Base-by-base conservation (phyloP, 1,139 yeast species). In the Zygoascus sp. region DNA sequence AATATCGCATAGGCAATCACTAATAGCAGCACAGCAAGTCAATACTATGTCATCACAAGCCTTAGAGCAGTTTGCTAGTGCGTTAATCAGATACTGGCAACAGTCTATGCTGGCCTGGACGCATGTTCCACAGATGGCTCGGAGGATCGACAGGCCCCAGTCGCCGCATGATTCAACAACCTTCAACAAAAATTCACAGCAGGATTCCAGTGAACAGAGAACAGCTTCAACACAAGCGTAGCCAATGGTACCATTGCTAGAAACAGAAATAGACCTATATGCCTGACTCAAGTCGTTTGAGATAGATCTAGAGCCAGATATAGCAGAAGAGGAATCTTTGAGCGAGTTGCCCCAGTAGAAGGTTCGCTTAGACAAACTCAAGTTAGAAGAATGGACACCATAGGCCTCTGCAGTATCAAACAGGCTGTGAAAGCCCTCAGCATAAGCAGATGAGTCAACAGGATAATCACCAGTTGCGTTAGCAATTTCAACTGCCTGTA, bases 181-280 rank as follows among this genome's bases (percentile, higher is more conserved):
- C 39, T 35, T 35, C 5, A 35, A 16, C 15, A 25, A 35, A 27
- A 35, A 35, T 5, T 35, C 19, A n/a, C 39, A 20, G 16, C 39
- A 35, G 11, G 39, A 35, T 35, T 35, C 39, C 25, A 35, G 11
- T 2, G 39, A 35, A 16, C 39, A 35, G 19, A 35, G 39, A 2
- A 35, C 27, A 35, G 39, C 39, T 20, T 35, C 39, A 10, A 35
- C 39, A 21, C 39, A 35, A 17, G 39, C 39, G 15, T 35, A 35
- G 6, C 39, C 39, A 35, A 35, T 35, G 15, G 39, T 35, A 11
- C 39, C 39, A 21, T 35, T 35, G 13, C 25, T 27, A n/a, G 19
- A 13, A 9, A 20, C 27, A n/a, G 25, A 3, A n/a, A 35, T 17
- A 3, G 13, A 10, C 16, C 25, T 16, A 11, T 6, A 20, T 10